A percentile compares a stretch with the other conserved stretches of the same genome.
These are phyloP conservation scores for Bathelium albidoporum DNA, from an alignment of 495 filamentous ascomycete species.

Conservation along the genomic window DNA sequence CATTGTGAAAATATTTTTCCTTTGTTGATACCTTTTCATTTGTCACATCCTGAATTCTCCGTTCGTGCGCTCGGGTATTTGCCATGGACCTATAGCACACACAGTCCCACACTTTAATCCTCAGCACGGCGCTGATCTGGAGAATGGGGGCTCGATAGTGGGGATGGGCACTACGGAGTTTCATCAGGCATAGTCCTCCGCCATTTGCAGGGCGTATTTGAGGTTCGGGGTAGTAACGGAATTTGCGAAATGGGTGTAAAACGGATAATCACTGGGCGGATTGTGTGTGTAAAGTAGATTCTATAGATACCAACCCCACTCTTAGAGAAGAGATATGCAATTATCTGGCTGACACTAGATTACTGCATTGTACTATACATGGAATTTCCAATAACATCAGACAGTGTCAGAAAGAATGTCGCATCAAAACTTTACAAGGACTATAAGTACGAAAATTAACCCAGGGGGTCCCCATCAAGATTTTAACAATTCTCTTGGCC, in stretches of 20 bases:
- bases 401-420: too few species aligned
- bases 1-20: neutral
- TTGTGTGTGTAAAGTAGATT: neutral
- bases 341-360: neutral
- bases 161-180: neutral
- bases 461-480: too few species aligned
- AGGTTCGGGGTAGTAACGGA: neutral
- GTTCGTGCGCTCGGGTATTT: too few species aligned
- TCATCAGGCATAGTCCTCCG: neutral
- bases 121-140: neutral
- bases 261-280: neutral
- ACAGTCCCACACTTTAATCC: neutral
- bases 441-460: too few species aligned
- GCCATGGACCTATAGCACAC: too few species aligned
- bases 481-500: too few species aligned
- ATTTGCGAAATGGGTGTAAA: neutral
- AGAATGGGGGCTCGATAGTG: neutral
- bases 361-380: neutral
- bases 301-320: constrained; percentile 1
- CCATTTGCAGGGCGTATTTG: constrained; percentile 4
- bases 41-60: too few species aligned
- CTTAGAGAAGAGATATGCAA: neutral
- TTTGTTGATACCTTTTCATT: too few species aligned
- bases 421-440: too few species aligned
- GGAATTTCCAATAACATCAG: neutral